Conservation (phyloP, 345 rosid species). For the Lepidium aucheri region DNA sequence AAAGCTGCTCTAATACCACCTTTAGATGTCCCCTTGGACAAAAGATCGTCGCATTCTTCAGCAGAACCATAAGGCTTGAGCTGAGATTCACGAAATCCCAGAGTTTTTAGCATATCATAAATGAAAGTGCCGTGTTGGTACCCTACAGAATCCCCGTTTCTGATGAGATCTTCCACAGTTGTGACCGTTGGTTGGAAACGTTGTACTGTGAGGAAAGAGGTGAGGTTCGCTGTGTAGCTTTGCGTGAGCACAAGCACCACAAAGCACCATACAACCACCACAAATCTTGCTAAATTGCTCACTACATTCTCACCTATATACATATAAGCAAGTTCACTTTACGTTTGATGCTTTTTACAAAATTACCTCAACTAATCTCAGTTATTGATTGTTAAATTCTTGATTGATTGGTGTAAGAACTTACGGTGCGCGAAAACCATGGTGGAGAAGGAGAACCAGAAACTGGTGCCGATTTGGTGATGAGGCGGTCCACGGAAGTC, state of each 20-base stretch:
- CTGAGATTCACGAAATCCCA: not conserved
- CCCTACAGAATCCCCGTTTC: slow-evolving; percentile 10
- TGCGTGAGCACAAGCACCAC: slow-evolving; percentile 31
- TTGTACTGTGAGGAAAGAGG: slow-evolving; percentile 33
- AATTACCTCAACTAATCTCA: not conserved
- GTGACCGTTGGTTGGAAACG: slow-evolving; percentile 5
- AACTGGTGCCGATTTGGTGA: slow-evolving; percentile 25
- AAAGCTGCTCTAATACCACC: slow-evolving; percentile 16
- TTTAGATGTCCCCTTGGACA: slow-evolving; percentile 18
- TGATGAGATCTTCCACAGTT: slow-evolving; percentile 1
- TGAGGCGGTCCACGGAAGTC: slow-evolving; percentile 46
- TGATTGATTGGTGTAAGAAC: not conserved
- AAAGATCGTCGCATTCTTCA: slow-evolving; percentile 1
- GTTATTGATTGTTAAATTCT: not conserved
- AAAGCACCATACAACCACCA: slow-evolving; percentile 30
- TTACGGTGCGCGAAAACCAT: slow-evolving; percentile 28
- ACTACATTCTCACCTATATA: slow-evolving; percentile 25
- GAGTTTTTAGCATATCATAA: not conserved
- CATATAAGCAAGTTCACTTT: not conserved
- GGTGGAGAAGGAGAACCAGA: slow-evolving; percentile 26
- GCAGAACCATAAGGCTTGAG: not conserved
- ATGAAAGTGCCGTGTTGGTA: not conserved
- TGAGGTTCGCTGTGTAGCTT: slow-evolving; percentile 37
- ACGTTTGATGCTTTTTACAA: too few species aligned
- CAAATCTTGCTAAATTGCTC: slow-evolving; percentile 31